Evolutionary conservation across 805 yeast species (phyloP), one percentile per base, ranked within the genome.

Genomic region (Kazachstania viticola): DNA sequence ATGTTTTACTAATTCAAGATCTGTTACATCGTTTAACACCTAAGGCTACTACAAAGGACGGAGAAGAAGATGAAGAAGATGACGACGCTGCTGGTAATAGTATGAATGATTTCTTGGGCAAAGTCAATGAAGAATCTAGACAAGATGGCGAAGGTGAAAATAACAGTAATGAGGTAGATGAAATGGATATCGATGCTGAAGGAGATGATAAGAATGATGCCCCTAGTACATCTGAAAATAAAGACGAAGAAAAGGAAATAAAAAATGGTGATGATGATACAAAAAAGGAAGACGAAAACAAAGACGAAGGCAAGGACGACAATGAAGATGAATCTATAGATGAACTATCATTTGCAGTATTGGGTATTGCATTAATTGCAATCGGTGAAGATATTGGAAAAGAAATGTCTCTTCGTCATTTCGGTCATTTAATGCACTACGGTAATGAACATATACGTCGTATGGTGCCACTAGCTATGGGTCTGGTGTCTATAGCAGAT

Each of bases 311-410:
- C 12, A 46, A 53, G 27, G 54, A 45, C 24, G 61, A 49, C 25
- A 49, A 51, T 14, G 60, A 49, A 19, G 42, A 46, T 17, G 54
- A 50, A 13, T 39, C 41, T 25, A 51, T 46, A 14, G 65, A 57
- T 26, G 64, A 62, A 31, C 45, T 55, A 48, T 94, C 93, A 1
- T 83, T 82, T 50, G 91, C 97, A 8, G 96, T 91, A 14, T 67
- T 91, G 32, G 98, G 98, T 38, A 71, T 91, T 43, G 98, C 96
- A 0, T 69, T 81, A 41, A 81, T 93, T 48, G 91, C 95, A 11
- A 78, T 91, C 80, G 99, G 99, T 41, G 99, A 91, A 60, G 94
- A 83, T 42, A 82, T 91, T 54, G 98, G 99, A 21, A 93, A 82
- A 58, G 95, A 88, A 46, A 91, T 91, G 98, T 79, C 88, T 8